Base-by-base conservation (phyloP, 768 basidiomycete species). In the Lyophyllum decastes region DNA sequence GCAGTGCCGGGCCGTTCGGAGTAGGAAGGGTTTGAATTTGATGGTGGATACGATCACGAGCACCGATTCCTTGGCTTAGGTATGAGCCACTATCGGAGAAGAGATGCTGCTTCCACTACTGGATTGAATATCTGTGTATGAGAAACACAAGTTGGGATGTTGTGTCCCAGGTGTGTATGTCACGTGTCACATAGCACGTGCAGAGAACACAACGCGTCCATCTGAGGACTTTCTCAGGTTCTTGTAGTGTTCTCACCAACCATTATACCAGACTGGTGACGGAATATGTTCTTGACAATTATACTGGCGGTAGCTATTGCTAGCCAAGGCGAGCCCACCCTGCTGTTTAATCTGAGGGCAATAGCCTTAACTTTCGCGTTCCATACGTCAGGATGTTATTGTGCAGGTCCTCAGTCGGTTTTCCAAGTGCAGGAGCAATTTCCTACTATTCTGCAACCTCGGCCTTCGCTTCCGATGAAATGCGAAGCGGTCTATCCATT, bases 181-280 rank as follows among this genome's bases (percentile, higher is more conserved):
- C 49, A 51, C 49, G 27, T 34, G 34, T 51, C 49, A 51, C 49
- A 51, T 16, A 10, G 2, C 34, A 51, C 49, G 49, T 51, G 49
- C 49, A 24, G n/a, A 2, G 35, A 51, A 51, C 49, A 51, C 49
- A 34, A 51, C 49, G 49, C 49, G 49, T 51, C 49, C 21, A 16
- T 14, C 27, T 34, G 16, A 30, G 6, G 49, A 50, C 27, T 50
- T 33, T 17, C 30, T 35, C 49, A 33, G n/a, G 14, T 17, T 43
- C n/a, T 12, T 6, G n/a, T 21, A 2, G 17, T 8, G 7, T n/a
- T 43, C n/a, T n/a, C n/a, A n/a, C n/a, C 41, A 43, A 17, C n/a
- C 4, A 3, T n/a, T 7, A 43, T 43, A 30, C 4, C 10, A 10
- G 30, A 30, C 30, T 1, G 16, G 24, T 1, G 19, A 8, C 30